phyloP scores from a whole-genome alignment of 2,329 filamentous ascomycete genomes.

The Fusarium sp. region DNA sequence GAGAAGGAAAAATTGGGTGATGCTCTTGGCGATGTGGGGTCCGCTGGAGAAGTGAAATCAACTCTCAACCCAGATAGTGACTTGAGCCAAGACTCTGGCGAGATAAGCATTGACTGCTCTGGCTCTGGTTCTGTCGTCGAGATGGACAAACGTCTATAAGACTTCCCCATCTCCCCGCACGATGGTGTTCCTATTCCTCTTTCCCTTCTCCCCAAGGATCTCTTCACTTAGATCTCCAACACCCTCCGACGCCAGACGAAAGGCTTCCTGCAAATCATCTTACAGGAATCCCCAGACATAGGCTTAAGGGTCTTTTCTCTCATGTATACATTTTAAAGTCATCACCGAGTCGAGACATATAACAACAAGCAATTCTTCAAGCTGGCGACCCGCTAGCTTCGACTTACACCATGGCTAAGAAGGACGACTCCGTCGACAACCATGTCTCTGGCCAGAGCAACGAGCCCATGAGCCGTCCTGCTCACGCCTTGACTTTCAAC shows the following conservation, averaged over 20 bases:
- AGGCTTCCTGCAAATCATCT: slow-evolving; percentile 38
- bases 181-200: slow-evolving; percentile 14
- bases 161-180: slow-evolving; percentile 35
- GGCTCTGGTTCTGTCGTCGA: background rate
- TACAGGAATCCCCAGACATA: slow-evolving; percentile 39
- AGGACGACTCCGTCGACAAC: slow-evolving; percentile 34
- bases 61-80: slow-evolving; percentile 31
- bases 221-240: slow-evolving; percentile 28
- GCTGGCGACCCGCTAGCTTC: slow-evolving; percentile 31
- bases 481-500: slow-evolving; percentile 65
- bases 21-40: slow-evolving; percentile 42
- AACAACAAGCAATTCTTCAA: slow-evolving; percentile 3
- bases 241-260: slow-evolving; percentile 36
- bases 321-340: slow-evolving; percentile 7
- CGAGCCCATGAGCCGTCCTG: slow-evolving; percentile 62
- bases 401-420: slow-evolving; percentile 36
- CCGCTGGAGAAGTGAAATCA: slow-evolving; percentile 22
- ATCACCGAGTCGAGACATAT: slow-evolving; percentile 10
- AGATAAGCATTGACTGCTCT: slow-evolving; percentile 34
- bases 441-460: slow-evolving; percentile 53
- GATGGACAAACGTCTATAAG: slow-evolving; percentile 41
- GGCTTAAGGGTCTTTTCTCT: slow-evolving; percentile 20
- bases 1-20: slow-evolving; percentile 43
- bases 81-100: slow-evolving; percentile 27
- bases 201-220: slow-evolving; percentile 25